A percentile compares a stretch with the other conserved stretches of the same genome.
phyloP scores from a whole-genome alignment of 352 stramenopile species.

The Pythium utonaiense region DNA sequence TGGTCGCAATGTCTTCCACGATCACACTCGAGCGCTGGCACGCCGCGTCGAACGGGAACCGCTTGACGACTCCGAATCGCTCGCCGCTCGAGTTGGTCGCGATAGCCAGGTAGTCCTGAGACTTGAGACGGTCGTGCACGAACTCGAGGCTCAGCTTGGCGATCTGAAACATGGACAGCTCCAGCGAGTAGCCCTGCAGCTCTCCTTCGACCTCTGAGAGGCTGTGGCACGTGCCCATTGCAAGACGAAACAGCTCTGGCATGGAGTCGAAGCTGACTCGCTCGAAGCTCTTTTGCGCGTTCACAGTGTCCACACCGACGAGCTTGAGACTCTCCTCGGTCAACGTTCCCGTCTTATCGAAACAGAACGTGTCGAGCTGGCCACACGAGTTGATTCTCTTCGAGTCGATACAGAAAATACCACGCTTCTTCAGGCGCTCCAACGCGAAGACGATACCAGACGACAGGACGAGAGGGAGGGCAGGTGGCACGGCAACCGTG shows the following conservation, averaged over 20 bases:
- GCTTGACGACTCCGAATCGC: slow-evolving; percentile 41
- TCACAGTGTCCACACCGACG: slow-evolving; percentile 29
- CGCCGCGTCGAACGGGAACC: slow-evolving; percentile 47
- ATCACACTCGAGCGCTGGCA: slow-evolving; percentile 50
- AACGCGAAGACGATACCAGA: slow-evolving; percentile 58
- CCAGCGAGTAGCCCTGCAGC: slow-evolving; percentile 45
- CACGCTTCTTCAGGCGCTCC: slow-evolving; percentile 36
- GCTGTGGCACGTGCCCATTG: slow-evolving; percentile 47
- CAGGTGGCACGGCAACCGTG: slow-evolving; percentile 58
- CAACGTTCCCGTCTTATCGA: slow-evolving; percentile 66
- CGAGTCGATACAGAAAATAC: slow-evolving; percentile 73
- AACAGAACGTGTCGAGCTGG: slow-evolving; percentile 58
- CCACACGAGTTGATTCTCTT: slow-evolving; percentile 49
- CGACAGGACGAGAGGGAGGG: slow-evolving; percentile 53
- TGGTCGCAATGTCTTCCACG: slow-evolving; percentile 31
- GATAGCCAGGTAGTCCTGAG: slow-evolving; percentile 24
- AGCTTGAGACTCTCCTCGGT: slow-evolving; percentile 46
- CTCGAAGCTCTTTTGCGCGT: background rate
- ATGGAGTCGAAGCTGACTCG: slow-evolving; percentile 12
- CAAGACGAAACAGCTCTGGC: slow-evolving; percentile 20
- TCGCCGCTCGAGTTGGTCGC: background rate
- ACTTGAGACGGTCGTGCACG: slow-evolving; percentile 23
- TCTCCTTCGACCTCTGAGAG: slow-evolving; percentile 32
- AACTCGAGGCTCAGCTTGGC: slow-evolving; percentile 29
- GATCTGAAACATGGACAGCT: slow-evolving; percentile 51